A percentile compares a stretch with the other conserved stretches of the same genome.
phyloP scores from a whole-genome alignment of 805 yeast species.

The Metschnikowia borealis region DNA sequence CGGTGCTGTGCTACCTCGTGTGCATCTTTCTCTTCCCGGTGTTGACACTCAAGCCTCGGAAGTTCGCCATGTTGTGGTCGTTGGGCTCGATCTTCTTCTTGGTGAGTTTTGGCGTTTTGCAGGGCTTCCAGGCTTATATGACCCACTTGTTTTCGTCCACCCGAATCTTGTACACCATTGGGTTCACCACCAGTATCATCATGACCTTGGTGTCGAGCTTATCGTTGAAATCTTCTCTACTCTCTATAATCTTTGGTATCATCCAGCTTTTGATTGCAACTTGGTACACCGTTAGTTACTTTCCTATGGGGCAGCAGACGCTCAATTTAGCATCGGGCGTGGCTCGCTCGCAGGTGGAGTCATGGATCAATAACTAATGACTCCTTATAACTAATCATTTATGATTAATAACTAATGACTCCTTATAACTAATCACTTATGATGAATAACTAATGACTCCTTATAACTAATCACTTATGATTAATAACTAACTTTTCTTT shows the following conservation, averaged over 20 bases:
- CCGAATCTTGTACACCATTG: conserved; percentile 35
- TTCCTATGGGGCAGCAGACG: conserved; percentile 45
- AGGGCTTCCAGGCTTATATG: conserved; percentile 39
- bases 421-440: too few relatives aligned
- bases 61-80: conserved; percentile 47
- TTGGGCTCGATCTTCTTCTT: conserved; percentile 43
- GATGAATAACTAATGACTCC: conserved; percentile 27
- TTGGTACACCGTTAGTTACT: conserved; percentile 46
- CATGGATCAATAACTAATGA: conserved; percentile 35
- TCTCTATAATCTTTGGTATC: conserved; percentile 39
- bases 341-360: conserved; percentile 42
- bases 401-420: too few relatives aligned
- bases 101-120: conserved; percentile 44
- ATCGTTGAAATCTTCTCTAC: conserved; percentile 32
- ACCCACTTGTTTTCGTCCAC: conserved; percentile 41
- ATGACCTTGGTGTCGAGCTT: conserved; percentile 38
- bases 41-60: conserved; percentile 39
- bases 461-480: too few relatives aligned
- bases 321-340: conserved; percentile 39
- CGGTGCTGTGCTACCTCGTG: conserved; percentile 38
- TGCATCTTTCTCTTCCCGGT: conserved; percentile 44
- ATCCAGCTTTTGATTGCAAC: conserved; percentile 38
- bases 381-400: too few relatives aligned
- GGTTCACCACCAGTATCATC: conserved; percentile 36
- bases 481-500: background rate